Evolutionary conservation across 2,329 filamentous ascomycete genomes (phyloP).

Genomic region (Emmonsiellopsis sp.): DNA sequence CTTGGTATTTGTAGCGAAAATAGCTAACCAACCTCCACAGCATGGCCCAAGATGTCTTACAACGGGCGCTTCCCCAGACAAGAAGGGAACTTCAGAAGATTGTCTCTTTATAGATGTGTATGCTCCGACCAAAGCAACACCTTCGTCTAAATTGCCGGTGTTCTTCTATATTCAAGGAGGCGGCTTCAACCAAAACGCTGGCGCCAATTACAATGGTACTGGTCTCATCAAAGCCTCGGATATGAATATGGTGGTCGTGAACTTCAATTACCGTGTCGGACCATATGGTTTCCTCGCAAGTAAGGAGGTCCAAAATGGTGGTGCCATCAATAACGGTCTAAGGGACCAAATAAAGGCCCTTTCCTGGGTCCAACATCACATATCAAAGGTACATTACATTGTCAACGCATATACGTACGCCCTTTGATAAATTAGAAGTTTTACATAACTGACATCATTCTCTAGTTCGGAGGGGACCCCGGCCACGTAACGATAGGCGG

Average conservation of each 20-base stretch:
- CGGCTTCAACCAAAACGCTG: conserved; percentile 53
- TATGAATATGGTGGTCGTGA: conserved; percentile 58
- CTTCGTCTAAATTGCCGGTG: conserved; percentile 51
- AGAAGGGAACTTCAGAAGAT: conserved; percentile 37
- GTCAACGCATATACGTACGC: not conserved
- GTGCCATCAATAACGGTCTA: conserved; percentile 59
- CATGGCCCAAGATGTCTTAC: conserved; percentile 53
- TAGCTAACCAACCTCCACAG: conserved; percentile 18
- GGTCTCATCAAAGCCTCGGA: conserved; percentile 52
- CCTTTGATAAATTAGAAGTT: not conserved
- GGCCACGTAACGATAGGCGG: conserved; percentile 60
- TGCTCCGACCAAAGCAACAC: conserved; percentile 24
- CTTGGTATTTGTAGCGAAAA: not conserved
- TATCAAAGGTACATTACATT: conserved; percentile 35
- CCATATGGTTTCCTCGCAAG: conserved; percentile 63
- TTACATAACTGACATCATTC: not conserved
- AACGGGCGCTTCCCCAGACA: conserved; percentile 55
- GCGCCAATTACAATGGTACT: conserved; percentile 51
- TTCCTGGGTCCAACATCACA: conserved; percentile 60
- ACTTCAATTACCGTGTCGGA: conserved; percentile 68
- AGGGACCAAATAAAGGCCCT: conserved; percentile 61
- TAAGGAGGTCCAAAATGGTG: conserved; percentile 41
- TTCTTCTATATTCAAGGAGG: conserved; percentile 55
- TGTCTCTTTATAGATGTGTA: conserved; percentile 37
- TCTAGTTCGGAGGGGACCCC: conserved; percentile 60